Evolutionary conservation across 345 rosid genomes (phyloP), one percentile per base, ranked within the genome.

Genomic region (rapeseed (Brassica napus)): DNA sequence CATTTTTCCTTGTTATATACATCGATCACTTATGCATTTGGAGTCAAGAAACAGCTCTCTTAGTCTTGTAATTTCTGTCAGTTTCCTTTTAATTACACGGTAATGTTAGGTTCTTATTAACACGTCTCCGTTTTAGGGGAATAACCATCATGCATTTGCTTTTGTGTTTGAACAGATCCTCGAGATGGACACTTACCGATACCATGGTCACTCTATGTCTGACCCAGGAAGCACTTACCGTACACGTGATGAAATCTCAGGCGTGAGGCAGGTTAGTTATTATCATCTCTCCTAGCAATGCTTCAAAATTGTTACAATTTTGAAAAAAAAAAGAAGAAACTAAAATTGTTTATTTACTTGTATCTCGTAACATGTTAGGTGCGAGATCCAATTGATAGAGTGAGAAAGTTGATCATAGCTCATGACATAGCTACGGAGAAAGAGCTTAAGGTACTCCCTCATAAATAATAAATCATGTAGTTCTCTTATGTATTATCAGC

Each of bases 151-250:
- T 55, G 6, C 12, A 5, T 61, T 42, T 61, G 16, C 4, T 6
- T 6, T 54, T 84, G 76, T 84, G 76, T 66, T 75, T 74, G 66
- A 73, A 65, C 87, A 92, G 96, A 89, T 94, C 69, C 97, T 92
- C 68, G 97, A 92, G 83, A 92, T 94, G 97, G 98, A 90, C 84
- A 94, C 98, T 18, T 94, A 94, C 72, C 88, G 98, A 76, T 94
- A 94, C 79, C 96, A 92, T 15, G 98, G 98, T 72, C 98, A 92
- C 87, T 92, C 98, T 23, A 94, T 94, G 97, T 94, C 97, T 78
- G 98, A 94, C 83, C 97, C 93, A 55, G 97, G 98, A 34, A 94
- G 97, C 91, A 94, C 98, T 68, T 94, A 94, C 85, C 96, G 97
- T 21, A 94, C 97, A 37, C 98, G 97, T 86, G 97, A 94, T 77